These are phyloP conservation scores for Colletotrichum sp. DNA, from an alignment of 2,329 filamentous ascomycete genomes.

Conservation along the genomic window DNA sequence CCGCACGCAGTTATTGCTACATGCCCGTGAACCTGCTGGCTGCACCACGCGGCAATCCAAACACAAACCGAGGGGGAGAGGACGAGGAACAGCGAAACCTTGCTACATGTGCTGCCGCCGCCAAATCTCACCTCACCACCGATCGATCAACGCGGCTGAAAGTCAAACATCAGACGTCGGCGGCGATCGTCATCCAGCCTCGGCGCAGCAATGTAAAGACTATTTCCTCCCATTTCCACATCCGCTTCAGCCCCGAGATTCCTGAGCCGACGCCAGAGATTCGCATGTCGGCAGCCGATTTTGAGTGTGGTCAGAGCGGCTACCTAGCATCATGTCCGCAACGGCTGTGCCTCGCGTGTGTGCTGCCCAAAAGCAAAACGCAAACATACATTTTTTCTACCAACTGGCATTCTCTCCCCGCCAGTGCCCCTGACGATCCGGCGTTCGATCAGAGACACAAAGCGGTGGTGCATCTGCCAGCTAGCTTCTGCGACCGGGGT, in stretches of 20 bases:
- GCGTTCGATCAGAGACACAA: not conserved
- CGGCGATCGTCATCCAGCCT: not conserved
- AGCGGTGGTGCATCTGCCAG: constrained; percentile 5
- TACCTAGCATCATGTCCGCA: not conserved
- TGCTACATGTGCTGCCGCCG: not conserved
- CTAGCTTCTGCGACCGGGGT: constrained; percentile 7
- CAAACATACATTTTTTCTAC: not conserved
- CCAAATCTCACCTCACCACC: not conserved
- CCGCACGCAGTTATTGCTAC: not conserved
- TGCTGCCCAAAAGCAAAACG: not conserved
- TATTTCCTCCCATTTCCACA: not conserved
- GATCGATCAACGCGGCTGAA: not conserved
- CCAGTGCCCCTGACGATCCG: constrained; percentile 13
- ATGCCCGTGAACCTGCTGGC: not conserved
- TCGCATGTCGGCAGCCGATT: not conserved
- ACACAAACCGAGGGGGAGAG: not conserved
- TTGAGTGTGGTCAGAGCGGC: constrained; percentile 16
- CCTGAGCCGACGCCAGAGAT: not conserved
- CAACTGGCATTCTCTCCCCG: not conserved
- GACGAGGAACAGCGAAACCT: not conserved
- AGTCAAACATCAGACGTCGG: not conserved
- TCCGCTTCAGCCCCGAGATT: not conserved
- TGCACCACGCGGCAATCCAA: not conserved
- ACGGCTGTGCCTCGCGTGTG: not conserved
- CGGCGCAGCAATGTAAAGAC: not conserved